These are phyloP conservation scores for Nicotiana otophora DNA, from an alignment of 257 asterid species.

Conservation along the genomic window DNA sequence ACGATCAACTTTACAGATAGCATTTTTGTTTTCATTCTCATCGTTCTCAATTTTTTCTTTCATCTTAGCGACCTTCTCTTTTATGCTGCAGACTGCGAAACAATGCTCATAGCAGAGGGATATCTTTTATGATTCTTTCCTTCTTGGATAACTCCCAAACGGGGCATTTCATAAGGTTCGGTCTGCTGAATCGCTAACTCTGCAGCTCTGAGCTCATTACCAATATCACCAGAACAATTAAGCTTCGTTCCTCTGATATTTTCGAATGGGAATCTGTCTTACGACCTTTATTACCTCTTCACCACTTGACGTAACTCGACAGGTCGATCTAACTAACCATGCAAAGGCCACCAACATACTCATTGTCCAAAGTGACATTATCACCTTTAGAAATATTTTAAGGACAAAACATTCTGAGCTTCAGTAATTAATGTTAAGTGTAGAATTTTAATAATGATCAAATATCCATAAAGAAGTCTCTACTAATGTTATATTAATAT, in stretches of 20 bases:
- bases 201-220: constrained; percentile 56
- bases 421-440: not conserved
- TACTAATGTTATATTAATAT: too few species aligned
- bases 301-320: constrained; percentile 83
- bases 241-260: constrained; percentile 53
- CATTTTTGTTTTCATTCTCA: constrained; percentile 60
- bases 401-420: constrained; percentile 2
- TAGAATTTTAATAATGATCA: too few species aligned
- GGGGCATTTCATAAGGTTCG: constrained; percentile 88
- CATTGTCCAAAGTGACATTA: constrained; percentile 53
- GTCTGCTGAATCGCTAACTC: constrained; percentile 52
- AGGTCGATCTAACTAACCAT: constrained; percentile 71
- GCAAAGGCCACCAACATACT: constrained; percentile 49
- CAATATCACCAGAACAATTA: constrained; percentile 49
- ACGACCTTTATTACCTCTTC: constrained; percentile 52
- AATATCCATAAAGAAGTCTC: too few species aligned
- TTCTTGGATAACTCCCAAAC: constrained; percentile 56
- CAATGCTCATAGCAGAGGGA: constrained; percentile 66
- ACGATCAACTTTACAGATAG: constrained; percentile 33
- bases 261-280: constrained; percentile 51
- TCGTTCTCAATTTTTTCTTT: constrained; percentile 61
- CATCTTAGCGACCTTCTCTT: constrained; percentile 55
- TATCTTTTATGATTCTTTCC: constrained; percentile 42
- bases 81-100: constrained; percentile 66
- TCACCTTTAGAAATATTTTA: constrained; percentile 43